A percentile compares a stretch with the other conserved stretches of the same genome.
phyloP scores from a whole-genome alignment of 768 basidiomycete species.

The Phallus indusiatus region DNA sequence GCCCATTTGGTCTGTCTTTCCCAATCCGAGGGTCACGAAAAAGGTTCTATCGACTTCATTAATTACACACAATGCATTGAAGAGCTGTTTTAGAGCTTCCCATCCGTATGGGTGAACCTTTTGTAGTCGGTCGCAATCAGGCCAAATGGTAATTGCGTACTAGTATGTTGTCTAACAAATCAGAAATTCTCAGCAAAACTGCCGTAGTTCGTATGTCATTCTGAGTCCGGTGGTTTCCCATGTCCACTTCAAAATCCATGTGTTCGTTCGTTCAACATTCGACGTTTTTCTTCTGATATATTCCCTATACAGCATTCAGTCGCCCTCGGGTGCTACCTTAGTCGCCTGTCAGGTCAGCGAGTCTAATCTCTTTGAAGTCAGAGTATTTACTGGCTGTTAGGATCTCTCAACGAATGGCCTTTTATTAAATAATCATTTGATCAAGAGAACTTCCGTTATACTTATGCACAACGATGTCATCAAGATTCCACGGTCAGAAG shows the following conservation, averaged over 20 bases:
- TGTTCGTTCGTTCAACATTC: slow-evolving; percentile 33
- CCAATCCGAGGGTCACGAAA: not conserved
- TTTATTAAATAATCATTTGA: slow-evolving; percentile 56
- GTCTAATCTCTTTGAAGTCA: not conserved
- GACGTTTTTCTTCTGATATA: not conserved
- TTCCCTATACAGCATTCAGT: slow-evolving; percentile 45
- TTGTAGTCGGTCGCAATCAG: slow-evolving; percentile 65
- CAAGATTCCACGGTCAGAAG: slow-evolving; percentile 55
- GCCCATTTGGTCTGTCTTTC: not conserved
- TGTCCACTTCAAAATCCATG: slow-evolving; percentile 72
- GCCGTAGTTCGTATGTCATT: slow-evolving; percentile 48
- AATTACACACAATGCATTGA: not conserved
- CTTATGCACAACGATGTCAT: slow-evolving; percentile 70
- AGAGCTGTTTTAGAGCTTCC: slow-evolving; percentile 36
- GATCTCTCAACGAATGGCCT: slow-evolving; percentile 74
- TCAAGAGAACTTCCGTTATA: slow-evolving; percentile 58
- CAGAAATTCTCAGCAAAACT: not conserved
- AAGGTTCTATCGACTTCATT: not conserved
- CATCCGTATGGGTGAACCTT: slow-evolving; percentile 52
- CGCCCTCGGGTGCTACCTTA: slow-evolving; percentile 62
- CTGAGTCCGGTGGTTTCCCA: slow-evolving; percentile 55
- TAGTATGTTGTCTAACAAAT: not conserved
- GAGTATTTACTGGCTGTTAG: slow-evolving; percentile 24
- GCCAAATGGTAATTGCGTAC: slow-evolving; percentile 43
- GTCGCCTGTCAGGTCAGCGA: slow-evolving; percentile 64